Evolutionary conservation across 805 yeast genomes (phyloP), one percentile per base, ranked within the genome.

Genomic region (Torulaspora indica): DNA sequence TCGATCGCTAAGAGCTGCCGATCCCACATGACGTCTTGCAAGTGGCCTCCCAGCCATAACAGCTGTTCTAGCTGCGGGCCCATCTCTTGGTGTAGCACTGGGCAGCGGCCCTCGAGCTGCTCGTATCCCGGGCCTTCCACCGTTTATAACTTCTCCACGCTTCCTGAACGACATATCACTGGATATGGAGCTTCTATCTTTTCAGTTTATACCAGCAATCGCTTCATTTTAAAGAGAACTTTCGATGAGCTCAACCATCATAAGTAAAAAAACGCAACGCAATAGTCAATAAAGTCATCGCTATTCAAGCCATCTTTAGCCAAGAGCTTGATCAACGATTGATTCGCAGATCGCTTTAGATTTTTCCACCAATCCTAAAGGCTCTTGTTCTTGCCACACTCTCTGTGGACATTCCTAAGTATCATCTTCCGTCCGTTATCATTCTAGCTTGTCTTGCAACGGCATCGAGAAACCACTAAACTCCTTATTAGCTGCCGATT

Each of bases 151-250:
- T 33, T 79, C 83, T 20, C 79, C 74, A 64, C 83, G 69, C 52
- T 72, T 77, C 54, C 82, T 72, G 52, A 79, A 79, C 0, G 84
- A 78, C 84, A 79, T 78, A 13, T 9, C 28, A 25, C 10, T 12
- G 28, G 10, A 8, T 8, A 8, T 31, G 8, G 34, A 14, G 20
- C 34, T 14, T 8, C 22, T 31, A 9, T 31, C 17, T 25, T 25
- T 25, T 25, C n/a, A 25, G 4, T 8, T 25, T 25, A 5, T 20
- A 9, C 10, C 10, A 25, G 9, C n/a, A 25, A 25, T 25, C 28
- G n/a, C 7, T 9, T 3, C n/a, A 12, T 4, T 12, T 25, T 4
- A 8, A 25, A 25, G 10, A 25, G 10, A 23, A 23, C 28, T 25
- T 25, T 25, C 34, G 34, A 31, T 31, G 34, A 31, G 34, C 34